These are phyloP conservation scores for Exophiala alcalophila DNA, from an alignment of 2,329 filamentous ascomycete genomes.

Conservation along the genomic window DNA sequence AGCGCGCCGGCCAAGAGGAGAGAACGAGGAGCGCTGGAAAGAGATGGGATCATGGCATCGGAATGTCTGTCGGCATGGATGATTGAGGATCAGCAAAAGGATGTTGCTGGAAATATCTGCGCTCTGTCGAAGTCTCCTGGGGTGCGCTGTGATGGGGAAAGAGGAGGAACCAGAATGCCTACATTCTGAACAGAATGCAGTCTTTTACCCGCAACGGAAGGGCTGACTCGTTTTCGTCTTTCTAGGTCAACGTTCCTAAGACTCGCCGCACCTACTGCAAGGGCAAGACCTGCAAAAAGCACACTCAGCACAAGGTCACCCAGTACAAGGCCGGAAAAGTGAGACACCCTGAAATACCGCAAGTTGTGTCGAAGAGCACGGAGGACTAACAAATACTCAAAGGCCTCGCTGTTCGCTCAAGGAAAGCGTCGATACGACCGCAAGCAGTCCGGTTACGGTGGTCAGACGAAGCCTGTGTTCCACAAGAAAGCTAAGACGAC, in stretches of 20 bases:
- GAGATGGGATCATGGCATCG: too few species aligned
- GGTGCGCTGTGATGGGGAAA: too few species aligned
- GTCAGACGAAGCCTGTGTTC: slow-evolving; percentile 99
- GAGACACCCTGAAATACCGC: too few species aligned
- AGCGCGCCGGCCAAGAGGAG: too few species aligned
- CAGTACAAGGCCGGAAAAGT: slow-evolving; percentile 97
- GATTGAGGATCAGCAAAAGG: too few species aligned
- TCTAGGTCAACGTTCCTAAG: slow-evolving; percentile 95
- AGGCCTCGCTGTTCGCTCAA: slow-evolving; percentile 93
- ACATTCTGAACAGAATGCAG: too few species aligned
- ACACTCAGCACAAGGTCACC: slow-evolving; percentile 88
- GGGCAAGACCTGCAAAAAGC: slow-evolving; percentile 90
- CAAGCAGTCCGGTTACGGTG: slow-evolving; percentile 99
- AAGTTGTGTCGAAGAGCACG: too few species aligned
- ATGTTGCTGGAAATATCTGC: too few species aligned
- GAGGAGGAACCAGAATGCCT: too few species aligned
- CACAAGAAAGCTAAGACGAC: slow-evolving; percentile 99
- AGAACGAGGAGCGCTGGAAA: background rate
- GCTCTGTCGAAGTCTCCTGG: too few species aligned
- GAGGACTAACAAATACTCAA: slow-evolving; percentile 15
- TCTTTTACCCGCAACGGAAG: too few species aligned
- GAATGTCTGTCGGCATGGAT: too few species aligned
- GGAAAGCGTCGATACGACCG: slow-evolving; percentile 99
- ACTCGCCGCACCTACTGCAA: slow-evolving; percentile 97
- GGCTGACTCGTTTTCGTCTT: slow-evolving; percentile 17